A percentile compares a stretch with the other conserved stretches of the same genome.
These are phyloP conservation scores for Fennellomyces sp. DNA, from an alignment of 371 early-diverging fungal genomes.

Conservation along the genomic window DNA sequence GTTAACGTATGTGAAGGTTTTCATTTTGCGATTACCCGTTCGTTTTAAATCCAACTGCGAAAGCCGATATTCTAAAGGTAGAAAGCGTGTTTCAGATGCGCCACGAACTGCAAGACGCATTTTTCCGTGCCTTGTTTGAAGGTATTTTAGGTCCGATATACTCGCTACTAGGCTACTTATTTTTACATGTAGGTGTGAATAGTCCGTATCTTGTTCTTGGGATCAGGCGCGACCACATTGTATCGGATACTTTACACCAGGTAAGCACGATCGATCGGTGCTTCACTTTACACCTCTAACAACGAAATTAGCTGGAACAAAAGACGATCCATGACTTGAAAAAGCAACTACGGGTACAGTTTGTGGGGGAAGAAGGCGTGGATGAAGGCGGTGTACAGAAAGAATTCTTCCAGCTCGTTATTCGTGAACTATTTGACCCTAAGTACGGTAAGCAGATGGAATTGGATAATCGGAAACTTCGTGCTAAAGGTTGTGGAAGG, in stretches of 20 bases:
- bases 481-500: slow-evolving; percentile 22
- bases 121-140: slow-evolving; percentile 87
- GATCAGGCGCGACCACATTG: slow-evolving; percentile 75
- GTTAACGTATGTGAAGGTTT: slow-evolving; percentile 38
- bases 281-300: not conserved
- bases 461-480: not conserved
- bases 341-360: slow-evolving; percentile 86
- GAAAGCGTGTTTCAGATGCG: slow-evolving; percentile 85
- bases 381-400: slow-evolving; percentile 96
- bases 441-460: slow-evolving; percentile 70
- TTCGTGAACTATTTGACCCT: slow-evolving; percentile 89
- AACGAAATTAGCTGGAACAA: slow-evolving; percentile 59
- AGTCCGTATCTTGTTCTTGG: slow-evolving; percentile 88
- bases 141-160: slow-evolving; percentile 15
- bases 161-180: not conserved
- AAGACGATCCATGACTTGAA: slow-evolving; percentile 85
- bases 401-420: slow-evolving; percentile 93
- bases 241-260: slow-evolving; percentile 79
- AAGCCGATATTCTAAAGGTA: slow-evolving; percentile 80
- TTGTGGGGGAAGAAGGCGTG: slow-evolving; percentile 87
- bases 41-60: slow-evolving; percentile 75
- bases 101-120: slow-evolving; percentile 70
- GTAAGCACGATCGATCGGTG: slow-evolving; percentile 11
- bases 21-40: slow-evolving; percentile 85
- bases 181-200: slow-evolving; percentile 66